phyloP scores from a whole-genome alignment of 345 rosid species.

The Pistacia vera region DNA sequence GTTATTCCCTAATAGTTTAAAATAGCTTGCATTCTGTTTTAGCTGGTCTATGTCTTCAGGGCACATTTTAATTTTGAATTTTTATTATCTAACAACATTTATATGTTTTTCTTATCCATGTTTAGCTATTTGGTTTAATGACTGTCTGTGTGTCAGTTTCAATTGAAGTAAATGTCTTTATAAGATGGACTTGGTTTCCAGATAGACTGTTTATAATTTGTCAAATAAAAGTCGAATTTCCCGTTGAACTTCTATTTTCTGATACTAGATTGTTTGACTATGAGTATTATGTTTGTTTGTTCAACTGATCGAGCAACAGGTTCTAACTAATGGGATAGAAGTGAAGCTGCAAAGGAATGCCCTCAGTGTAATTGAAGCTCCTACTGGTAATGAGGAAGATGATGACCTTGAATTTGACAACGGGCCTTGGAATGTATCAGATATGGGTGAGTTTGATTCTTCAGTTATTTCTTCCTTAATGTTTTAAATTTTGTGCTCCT shows the following conservation, averaged over 20 bases:
- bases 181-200: not conserved
- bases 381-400: conserved; percentile 93
- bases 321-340: conserved; percentile 95
- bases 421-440: conserved; percentile 69
- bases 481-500: not conserved
- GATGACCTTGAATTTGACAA: conserved; percentile 75
- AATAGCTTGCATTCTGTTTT: not conserved
- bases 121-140: not conserved
- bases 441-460: conserved; percentile 56
- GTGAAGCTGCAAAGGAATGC: conserved; percentile 98
- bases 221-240: conserved; percentile 4
- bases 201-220: not conserved
- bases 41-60: not conserved
- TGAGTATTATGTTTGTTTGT: conserved; percentile 22
- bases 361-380: conserved; percentile 93
- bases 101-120: not conserved
- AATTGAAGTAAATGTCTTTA: not conserved
- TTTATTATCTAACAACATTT: not conserved
- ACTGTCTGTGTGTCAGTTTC: not conserved
- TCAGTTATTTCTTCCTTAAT: conserved; percentile 11
- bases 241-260: not conserved
- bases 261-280: conserved; percentile 1
- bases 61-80: not conserved
- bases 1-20: not conserved
- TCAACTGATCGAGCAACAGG: conserved; percentile 48